Evolutionary conservation across 208 protist genomes (phyloP).

Genomic region (Leishmania braziliensis): DNA sequence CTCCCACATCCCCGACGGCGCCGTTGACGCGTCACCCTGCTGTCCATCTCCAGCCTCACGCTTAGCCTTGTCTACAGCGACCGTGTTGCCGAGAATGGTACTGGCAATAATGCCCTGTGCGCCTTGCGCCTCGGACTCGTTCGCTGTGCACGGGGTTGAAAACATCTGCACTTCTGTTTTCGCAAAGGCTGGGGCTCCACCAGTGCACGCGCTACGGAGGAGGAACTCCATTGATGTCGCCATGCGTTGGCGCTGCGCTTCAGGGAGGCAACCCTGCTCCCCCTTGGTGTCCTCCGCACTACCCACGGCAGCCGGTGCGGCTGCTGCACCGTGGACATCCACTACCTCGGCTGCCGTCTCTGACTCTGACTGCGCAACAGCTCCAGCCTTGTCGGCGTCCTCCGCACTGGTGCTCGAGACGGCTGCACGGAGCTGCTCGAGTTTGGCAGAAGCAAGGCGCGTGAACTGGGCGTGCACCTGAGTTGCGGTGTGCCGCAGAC

Average conservation of each 20-base stretch:
- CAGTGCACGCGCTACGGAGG: slow-evolving; percentile 1
- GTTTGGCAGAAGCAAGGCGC: not conserved
- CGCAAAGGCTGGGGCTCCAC: not conserved
- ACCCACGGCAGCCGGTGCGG: not conserved
- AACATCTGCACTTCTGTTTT: too few relatives aligned
- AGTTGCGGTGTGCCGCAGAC: slow-evolving; percentile 14
- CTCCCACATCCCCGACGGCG: not conserved
- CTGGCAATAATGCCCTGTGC: not conserved
- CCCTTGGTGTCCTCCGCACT: not conserved
- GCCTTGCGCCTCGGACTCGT: not conserved
- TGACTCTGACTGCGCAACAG: not conserved
- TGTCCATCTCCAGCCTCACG: not conserved
- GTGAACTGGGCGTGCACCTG: slow-evolving; percentile 27
- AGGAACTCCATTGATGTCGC: not conserved
- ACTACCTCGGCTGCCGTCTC: not conserved
- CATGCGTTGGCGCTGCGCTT: not conserved
- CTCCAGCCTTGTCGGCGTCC: not conserved
- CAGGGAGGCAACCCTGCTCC: not conserved
- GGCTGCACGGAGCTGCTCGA: slow-evolving; percentile 5
- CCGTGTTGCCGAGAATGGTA: slow-evolving; percentile 3
- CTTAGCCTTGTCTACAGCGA: not conserved
- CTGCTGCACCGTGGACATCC: not conserved
- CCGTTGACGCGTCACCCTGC: not conserved
- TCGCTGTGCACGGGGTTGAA: not conserved
- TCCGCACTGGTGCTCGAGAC: not conserved